These are phyloP conservation scores for Neostapfia colusana DNA, from an alignment of 176 grass and related monocot species.

Conservation along the genomic window DNA sequence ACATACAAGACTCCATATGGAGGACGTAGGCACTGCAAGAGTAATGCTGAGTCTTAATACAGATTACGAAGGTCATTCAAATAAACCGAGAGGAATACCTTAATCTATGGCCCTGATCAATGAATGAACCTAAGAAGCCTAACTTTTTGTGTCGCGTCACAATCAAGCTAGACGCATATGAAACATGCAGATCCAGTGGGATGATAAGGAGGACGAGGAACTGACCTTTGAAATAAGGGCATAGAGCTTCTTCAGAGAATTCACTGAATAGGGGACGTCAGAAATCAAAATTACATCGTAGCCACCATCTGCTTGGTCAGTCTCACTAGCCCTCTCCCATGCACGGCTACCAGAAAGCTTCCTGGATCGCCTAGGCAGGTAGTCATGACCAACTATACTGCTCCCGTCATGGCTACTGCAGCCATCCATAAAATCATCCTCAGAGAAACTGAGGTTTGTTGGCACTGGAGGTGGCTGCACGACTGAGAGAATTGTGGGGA, in stretches of 20 bases:
- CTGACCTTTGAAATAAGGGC: constrained; percentile 85
- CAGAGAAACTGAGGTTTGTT: constrained; percentile 77
- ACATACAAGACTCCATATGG: constrained; percentile 83
- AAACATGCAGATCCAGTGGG: not conserved
- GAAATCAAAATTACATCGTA: constrained; percentile 92
- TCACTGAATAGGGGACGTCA: constrained; percentile 55
- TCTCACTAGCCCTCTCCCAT: constrained; percentile 84
- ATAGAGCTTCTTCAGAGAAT: constrained; percentile 79
- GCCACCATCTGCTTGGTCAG: constrained; percentile 56
- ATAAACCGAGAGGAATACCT: not conserved
- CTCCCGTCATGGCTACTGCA: constrained; percentile 79
- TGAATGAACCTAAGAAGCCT: constrained; percentile 1
- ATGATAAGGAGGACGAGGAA: not conserved
- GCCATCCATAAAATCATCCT: constrained; percentile 89
- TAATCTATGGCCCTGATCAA: not conserved
- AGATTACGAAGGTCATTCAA: not conserved
- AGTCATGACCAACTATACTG: constrained; percentile 64
- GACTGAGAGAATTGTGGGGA: constrained; percentile 74
- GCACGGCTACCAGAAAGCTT: constrained; percentile 94
- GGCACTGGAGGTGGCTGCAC: constrained; percentile 49
- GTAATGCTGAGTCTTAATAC: not conserved
- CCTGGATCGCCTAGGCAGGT: constrained; percentile 60
- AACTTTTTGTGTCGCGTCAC: not conserved
- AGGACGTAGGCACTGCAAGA: constrained; percentile 75
- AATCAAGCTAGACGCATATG: not conserved